These are phyloP conservation scores for Xylariaceae sp. DNA, from an alignment of 2,329 filamentous ascomycete species.

Conservation along the genomic window DNA sequence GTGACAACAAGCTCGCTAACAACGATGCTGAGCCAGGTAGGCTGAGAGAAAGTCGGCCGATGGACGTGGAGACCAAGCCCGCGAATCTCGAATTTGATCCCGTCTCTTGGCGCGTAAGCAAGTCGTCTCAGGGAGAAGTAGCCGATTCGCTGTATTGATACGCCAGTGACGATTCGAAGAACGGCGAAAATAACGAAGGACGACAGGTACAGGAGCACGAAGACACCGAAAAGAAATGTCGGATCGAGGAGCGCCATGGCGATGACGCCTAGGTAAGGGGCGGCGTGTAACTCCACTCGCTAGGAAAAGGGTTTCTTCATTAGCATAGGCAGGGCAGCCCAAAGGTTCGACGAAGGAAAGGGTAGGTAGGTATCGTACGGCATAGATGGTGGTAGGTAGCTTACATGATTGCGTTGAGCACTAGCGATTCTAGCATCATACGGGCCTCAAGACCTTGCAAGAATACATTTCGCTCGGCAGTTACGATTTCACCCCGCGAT, in stretches of 20 bases:
- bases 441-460: constrained; percentile 15
- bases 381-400: constrained; percentile 1
- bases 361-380: not conserved
- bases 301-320: constrained; percentile 10
- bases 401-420: constrained; percentile 23
- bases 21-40: constrained; percentile 91
- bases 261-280: constrained; percentile 27
- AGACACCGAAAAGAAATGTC: constrained; percentile 79
- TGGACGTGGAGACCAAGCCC: constrained; percentile 84
- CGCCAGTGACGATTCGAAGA: constrained; percentile 82
- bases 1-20: constrained; percentile 81
- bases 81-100: constrained; percentile 81
- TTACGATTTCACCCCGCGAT: constrained; percentile 2
- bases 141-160: constrained; percentile 93
- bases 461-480: constrained; percentile 26
- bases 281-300: constrained; percentile 23
- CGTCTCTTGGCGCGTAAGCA: constrained; percentile 83
- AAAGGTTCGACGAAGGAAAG: not conserved
- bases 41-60: constrained; percentile 91
- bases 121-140: constrained; percentile 88
- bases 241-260: constrained; percentile 63
- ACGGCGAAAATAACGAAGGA: constrained; percentile 93
- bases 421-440: constrained; percentile 26
- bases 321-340: not conserved
- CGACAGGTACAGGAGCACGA: constrained; percentile 81